These are phyloP conservation scores for Hanseniaspora uvarum DNA, from an alignment of 1,139 yeast genomes.

Conservation along the genomic window DNA sequence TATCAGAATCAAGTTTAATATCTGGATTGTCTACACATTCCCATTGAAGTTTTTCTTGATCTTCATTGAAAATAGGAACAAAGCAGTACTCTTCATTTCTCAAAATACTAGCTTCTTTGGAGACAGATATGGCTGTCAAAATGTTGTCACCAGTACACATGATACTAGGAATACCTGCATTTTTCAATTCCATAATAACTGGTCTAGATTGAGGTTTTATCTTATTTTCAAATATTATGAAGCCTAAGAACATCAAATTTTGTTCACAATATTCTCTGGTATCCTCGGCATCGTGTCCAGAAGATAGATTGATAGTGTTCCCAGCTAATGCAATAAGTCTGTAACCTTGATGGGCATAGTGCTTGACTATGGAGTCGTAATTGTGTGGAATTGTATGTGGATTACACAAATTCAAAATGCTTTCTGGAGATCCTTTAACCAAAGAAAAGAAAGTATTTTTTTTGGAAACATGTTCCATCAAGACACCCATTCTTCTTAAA, in stretches of 20 bases:
- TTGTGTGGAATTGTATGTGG: constrained; percentile 61
- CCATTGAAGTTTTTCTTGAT: constrained; percentile 41
- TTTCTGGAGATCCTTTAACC: constrained; percentile 96
- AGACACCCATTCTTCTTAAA: constrained; percentile 82
- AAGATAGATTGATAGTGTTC: constrained; percentile 32
- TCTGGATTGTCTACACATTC: constrained; percentile 51
- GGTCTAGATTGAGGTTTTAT: constrained; percentile 57
- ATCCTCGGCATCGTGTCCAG: constrained; percentile 28
- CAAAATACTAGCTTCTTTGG: constrained; percentile 67
- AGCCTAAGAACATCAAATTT: constrained; percentile 66
- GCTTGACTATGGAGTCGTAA: constrained; percentile 62
- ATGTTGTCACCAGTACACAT: constrained; percentile 99
- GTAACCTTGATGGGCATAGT: constrained; percentile 85
- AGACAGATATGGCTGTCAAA: constrained; percentile 88
- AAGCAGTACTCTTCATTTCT: constrained; percentile 42
- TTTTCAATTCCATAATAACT: constrained; percentile 47
- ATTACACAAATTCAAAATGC: constrained; percentile 69
- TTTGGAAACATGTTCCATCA: constrained; percentile 35
- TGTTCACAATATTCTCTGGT: constrained; percentile 56
- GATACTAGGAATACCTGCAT: constrained; percentile 67
- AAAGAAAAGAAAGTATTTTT: constrained; percentile 32
- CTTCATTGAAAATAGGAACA: constrained; percentile 50
- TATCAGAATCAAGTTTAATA: constrained; percentile 47
- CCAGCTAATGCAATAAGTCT: constrained; percentile 93
- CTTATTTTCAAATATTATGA: constrained; percentile 84